Conservation (phyloP, 2,329 filamentous ascomycete genomes). For the Myrmaecium sp. region DNA sequence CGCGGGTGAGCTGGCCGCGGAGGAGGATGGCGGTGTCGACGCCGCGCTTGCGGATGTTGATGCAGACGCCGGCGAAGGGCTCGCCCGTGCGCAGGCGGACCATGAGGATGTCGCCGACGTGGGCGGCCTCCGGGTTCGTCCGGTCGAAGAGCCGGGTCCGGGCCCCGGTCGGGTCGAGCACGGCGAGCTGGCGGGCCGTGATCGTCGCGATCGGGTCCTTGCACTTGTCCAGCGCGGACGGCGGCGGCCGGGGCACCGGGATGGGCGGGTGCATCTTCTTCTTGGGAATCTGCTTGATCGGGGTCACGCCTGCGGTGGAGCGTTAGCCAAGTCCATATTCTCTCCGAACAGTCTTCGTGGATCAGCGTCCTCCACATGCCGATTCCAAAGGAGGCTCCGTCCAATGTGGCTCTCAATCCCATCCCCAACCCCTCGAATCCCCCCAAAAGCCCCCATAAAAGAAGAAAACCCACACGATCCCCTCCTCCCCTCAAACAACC, state of each 20-base stretch:
- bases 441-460: too few relatives aligned
- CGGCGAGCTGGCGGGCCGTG: conserved; percentile 48
- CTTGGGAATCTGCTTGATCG: too few relatives aligned
- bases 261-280: conserved; percentile 27
- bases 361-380: too few relatives aligned
- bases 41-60: conserved; percentile 71
- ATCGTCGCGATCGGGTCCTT: conserved; percentile 53
- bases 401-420: too few relatives aligned
- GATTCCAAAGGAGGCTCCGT: too few relatives aligned
- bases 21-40: conserved; percentile 79
- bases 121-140: conserved; percentile 59
- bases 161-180: conserved; percentile 71
- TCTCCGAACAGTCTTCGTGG: too few relatives aligned
- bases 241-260: conserved; percentile 35
- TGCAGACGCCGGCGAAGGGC: conserved; percentile 74
- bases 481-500: too few relatives aligned
- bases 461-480: too few relatives aligned
- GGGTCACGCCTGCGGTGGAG: too few relatives aligned
- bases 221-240: conserved; percentile 37
- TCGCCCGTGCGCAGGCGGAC: conserved; percentile 74
- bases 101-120: conserved; percentile 79
- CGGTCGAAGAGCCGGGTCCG: conserved; percentile 68
- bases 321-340: too few relatives aligned
- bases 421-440: too few relatives aligned
- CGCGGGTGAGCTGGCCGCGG: conserved; percentile 67